phyloP scores from a whole-genome alignment of 1,139 yeast genomes.

The Taphrina deformans region DNA sequence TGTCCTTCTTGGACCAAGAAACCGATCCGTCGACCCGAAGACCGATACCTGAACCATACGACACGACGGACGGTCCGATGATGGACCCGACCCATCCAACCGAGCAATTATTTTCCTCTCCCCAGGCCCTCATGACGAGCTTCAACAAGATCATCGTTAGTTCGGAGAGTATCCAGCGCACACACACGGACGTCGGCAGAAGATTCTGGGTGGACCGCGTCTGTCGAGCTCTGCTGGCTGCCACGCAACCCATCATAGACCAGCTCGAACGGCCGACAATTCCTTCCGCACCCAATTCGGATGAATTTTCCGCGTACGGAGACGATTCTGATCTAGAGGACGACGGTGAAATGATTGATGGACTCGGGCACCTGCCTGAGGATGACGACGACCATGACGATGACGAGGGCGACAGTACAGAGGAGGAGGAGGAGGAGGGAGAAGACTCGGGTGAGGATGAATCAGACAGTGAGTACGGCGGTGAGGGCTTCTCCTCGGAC shows the following conservation, averaged over 20 bases:
- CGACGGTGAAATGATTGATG: background rate
- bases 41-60: background rate
- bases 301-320: background rate
- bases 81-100: background rate
- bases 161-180: background rate
- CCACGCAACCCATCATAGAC: background rate
- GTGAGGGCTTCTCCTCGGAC: background rate
- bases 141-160: slow-evolving; percentile 10
- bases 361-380: slow-evolving; percentile 3
- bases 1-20: background rate
- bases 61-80: background rate
- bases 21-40: background rate
- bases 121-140: background rate
- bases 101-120: background rate
- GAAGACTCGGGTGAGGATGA: slow-evolving; percentile 19
- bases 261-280: background rate
- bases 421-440: slow-evolving; percentile 1
- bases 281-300: background rate
- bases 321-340: background rate
- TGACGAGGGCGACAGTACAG: slow-evolving; percentile 1
- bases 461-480: background rate
- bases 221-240: slow-evolving; percentile 3
- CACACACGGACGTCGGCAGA: background rate
- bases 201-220: slow-evolving; percentile 8
- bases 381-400: slow-evolving; percentile 14